These are phyloP conservation scores for Aureobasidium uvarum DNA, from an alignment of 2,329 filamentous ascomycete genomes.

Conservation along the genomic window DNA sequence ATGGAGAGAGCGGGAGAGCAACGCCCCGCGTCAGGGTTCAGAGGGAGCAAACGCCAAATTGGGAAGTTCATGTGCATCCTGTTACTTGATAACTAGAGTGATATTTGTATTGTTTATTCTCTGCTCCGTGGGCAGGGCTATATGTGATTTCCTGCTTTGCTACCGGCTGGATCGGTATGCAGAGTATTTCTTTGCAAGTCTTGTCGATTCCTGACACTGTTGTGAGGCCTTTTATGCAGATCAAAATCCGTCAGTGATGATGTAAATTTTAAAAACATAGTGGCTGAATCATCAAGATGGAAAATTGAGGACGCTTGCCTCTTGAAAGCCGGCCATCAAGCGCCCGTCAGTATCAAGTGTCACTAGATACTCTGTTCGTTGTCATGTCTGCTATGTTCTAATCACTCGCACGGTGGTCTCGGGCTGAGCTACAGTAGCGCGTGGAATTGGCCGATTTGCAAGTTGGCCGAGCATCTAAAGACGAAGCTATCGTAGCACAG, in stretches of 20 bases:
- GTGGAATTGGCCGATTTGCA: too few relatives aligned
- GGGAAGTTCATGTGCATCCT: slow-evolving; percentile 15
- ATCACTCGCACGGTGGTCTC: too few relatives aligned
- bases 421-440: too few relatives aligned
- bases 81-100: neutral
- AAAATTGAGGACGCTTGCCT: too few relatives aligned
- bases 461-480: too few relatives aligned
- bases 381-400: too few relatives aligned
- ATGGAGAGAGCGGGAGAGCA: neutral
- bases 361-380: too few relatives aligned
- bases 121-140: neutral
- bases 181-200: neutral
- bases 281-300: too few relatives aligned
- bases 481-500: too few relatives aligned
- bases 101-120: neutral
- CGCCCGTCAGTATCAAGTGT: too few relatives aligned
- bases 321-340: too few relatives aligned
- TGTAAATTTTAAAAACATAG: too few relatives aligned
- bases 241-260: neutral
- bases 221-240: neutral
- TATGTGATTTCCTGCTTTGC: neutral
- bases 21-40: neutral
- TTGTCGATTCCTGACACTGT: neutral
- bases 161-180: slow-evolving; percentile 2
- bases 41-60: slow-evolving; percentile 19